Evolutionary conservation across 202 grass and related monocot species (phyloP).

Genomic region (Zoysia matrella): DNA sequence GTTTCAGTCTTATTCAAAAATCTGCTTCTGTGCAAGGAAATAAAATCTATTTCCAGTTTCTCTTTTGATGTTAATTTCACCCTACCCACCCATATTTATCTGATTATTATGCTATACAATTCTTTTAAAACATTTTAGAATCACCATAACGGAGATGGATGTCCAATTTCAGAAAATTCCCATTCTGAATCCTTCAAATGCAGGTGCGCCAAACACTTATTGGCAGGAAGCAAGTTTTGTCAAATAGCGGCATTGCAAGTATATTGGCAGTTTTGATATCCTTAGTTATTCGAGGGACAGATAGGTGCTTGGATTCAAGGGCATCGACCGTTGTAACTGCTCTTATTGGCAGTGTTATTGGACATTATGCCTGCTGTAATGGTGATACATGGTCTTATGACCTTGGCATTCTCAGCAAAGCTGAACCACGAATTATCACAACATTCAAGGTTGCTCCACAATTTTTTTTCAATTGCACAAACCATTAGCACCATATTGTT

Average conservation of each 20-base stretch:
- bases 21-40: constrained; percentile 11
- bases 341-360: constrained; percentile 82
- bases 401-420: too few species aligned
- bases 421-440: too few species aligned
- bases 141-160: constrained; percentile 6
- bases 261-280: constrained; percentile 71
- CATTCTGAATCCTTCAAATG: constrained; percentile 59
- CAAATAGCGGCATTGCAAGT: constrained; percentile 80
- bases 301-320: too few species aligned
- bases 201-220: constrained; percentile 56
- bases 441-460: constrained; percentile 63
- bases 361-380: constrained; percentile 58
- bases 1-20: constrained; percentile 24
- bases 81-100: neutral
- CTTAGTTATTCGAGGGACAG: constrained; percentile 54
- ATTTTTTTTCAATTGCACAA: neutral
- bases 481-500: constrained; percentile 16
- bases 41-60: neutral
- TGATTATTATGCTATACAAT: neutral
- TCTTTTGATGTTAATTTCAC: constrained; percentile 28
- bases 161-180: constrained; percentile 46
- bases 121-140: constrained; percentile 18
- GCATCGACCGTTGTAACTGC: constrained; percentile 70
- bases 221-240: constrained; percentile 95
- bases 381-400: too few species aligned